Evolutionary conservation across 2,329 filamentous ascomycete genomes (phyloP), one percentile per base, ranked within the genome.

Genomic region (Didymella pomorum): DNA sequence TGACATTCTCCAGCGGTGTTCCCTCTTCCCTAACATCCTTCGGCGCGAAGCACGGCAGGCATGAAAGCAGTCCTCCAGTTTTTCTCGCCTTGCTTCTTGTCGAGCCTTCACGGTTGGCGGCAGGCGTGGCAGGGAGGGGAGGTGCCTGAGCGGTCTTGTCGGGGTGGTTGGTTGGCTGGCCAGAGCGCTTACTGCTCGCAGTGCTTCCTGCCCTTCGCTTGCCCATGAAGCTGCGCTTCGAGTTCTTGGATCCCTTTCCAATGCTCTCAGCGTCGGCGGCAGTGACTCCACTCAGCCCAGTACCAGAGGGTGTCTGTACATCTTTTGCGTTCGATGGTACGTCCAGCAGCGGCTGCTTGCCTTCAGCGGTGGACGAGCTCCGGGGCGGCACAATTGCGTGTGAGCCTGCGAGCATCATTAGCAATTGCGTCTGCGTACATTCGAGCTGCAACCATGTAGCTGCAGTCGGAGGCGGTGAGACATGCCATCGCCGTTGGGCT

Each of bases 11-110:
- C 25, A 75, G 79, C 37, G 85, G 82, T 57, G 86, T 64, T n/a
- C 66, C 65, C 44, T 76, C 71, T 9, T 63, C 33, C 43, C 86
- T 84, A 16, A 83, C 82, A 63, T 85, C 82, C 62, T 89, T 87
- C 48, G 87, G 86, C 39, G 86, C 82, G 74, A 89, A 91, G 79
- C 89, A 92, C 60, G 84, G 86, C 58, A 92, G 80, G 53, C 91
- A 83, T 12, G 79, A 73, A 11, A 82, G 67, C 29, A 82, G 66
- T 21, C 67, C 67, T 14, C 75, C 72, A 35, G 78, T 78, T 68
- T 79, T 80, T 67, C 78, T 80, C 42, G 73, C 68, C 63, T 79
- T 68, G 58, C 74, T 76, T 58, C 79, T 63, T 64, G 69, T 72
- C 45, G 73, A 75, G 23, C 71, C 69, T 42, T 74, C 69, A 23